Conservation (phyloP, 2,329 filamentous ascomycete genomes). For the Zopfia rhizophila region DNA sequence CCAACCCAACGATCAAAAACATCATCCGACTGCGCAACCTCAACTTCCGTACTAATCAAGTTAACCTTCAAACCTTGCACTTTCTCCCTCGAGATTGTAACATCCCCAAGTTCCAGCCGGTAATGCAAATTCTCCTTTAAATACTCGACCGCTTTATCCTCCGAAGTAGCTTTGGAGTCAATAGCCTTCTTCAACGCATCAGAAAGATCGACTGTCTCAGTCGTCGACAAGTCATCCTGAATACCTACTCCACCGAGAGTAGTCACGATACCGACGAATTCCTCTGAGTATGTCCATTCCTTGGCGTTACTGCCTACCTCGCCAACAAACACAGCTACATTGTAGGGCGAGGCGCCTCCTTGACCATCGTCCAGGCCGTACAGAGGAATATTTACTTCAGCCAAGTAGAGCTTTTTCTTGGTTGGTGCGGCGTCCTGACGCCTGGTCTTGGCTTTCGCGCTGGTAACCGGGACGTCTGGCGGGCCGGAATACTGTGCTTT, state of each 20-base stretch:
- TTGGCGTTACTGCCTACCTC: constrained; percentile 15
- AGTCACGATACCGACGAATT: constrained; percentile 18
- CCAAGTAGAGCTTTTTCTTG: constrained; percentile 18
- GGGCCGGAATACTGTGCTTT: constrained; percentile 26
- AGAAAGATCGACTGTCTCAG: constrained; percentile 18
- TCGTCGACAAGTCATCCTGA: constrained; percentile 11
- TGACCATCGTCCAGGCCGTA: constrained; percentile 21
- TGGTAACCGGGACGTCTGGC: constrained; percentile 11
- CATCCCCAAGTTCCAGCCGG: constrained; percentile 20
- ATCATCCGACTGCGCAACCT: constrained; percentile 25
- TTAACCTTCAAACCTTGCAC: constrained; percentile 21
- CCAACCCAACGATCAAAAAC: constrained; percentile 30
- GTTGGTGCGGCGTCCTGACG: constrained; percentile 1
- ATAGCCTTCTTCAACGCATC: constrained; percentile 18
- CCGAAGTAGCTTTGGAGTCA: constrained; percentile 7
- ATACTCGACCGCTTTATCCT: constrained; percentile 19
- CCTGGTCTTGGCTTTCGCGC: constrained; percentile 5
- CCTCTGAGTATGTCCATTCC: constrained; percentile 17
- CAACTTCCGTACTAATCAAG: constrained; percentile 25
- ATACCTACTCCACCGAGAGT: constrained; percentile 19
- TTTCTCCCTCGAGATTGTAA: constrained; percentile 21
- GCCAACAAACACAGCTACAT: constrained; percentile 25
- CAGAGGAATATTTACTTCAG: constrained; percentile 17
- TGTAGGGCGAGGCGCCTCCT: constrained; percentile 23
- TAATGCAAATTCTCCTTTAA: constrained; percentile 26